Base-by-base conservation (phyloP, 495 filamentous ascomycete genomes). In the Aspergillus carlsbadensis region DNA sequence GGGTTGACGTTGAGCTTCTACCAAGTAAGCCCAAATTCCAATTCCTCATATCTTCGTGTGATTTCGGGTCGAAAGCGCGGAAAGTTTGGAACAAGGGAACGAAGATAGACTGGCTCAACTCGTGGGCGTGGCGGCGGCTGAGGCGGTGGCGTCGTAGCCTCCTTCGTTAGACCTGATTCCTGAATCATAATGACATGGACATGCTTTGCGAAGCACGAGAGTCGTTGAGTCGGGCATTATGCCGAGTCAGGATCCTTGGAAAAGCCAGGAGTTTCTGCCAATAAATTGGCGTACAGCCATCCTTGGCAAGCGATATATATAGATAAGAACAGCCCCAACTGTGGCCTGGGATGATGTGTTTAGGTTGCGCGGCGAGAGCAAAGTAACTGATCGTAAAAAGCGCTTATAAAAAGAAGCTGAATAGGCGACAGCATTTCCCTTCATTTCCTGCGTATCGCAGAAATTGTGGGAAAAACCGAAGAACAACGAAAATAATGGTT, bases 321-420 rank as follows among this genome's bases (percentile, higher is more conserved):
- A 42, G 49, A 52, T 42, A 52, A 52, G 33, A 17, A n/a, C 37
- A 42, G 49, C 49, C 37, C 26, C 49, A 42, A 42, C 5, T 39
- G 36, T 18, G 15, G 36, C 24, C 22, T n/a, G 33, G 10, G 22
- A 52, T 52, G 49, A 52, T 52, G 49, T 52, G 33, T 39, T 21
- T 15, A 44, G 41, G 20, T 17, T 13, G 18, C 21, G n/a, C 21
- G 13, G 5, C 10, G 18, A 22, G 13, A 10, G 22, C 20, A 18
- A 24, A 6, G 29, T 15, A 45, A 6, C 2, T 15, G 26, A 45
- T 29, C 1, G 3, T 10, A 14, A 34, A 36, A 13, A n/a, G n/a
- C 34, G 37, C 20, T 37, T 36, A 49, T 13, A 6, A 49, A 36
- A 18, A 21, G 15, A n/a, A 39, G 37, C 36, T 21, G 13, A 50